Base-by-base conservation (phyloP, 1,139 yeast genomes). In the Hansenula lynferdii region DNA sequence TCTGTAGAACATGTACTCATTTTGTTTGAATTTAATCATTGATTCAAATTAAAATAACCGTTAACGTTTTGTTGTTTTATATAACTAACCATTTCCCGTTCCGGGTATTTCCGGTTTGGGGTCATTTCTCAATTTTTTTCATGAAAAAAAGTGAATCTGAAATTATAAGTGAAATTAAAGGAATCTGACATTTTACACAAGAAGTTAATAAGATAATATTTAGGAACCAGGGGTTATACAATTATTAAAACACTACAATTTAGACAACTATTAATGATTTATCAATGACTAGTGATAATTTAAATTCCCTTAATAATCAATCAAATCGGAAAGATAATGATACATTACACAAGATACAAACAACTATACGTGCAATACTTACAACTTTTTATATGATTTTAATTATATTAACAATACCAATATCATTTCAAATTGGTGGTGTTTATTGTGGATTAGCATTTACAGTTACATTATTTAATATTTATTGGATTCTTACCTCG, bases 401-500 rank as follows among this genome's bases (percentile, higher is more conserved):
- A 36, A 78, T 87, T 18, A 75, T 92, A 34, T 69, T 90, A 27
- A 85, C 97, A 2, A 83, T 92, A 15, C 97, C 97, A 6, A 71
- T 92, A 46, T 87, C 97, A n/a, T 92, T 92, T 62, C 96, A 90
- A 56, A 83, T 87, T 25, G 97, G 97, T 14, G 97, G 97, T 1
- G 73, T 82, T 23, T 73, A 78, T 40, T 90, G 97, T 62, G 98
- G 98, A 0, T 65, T 92, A 48, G 78, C 95, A 15, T 92, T 80
- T 57, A 85, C 97, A 2, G 76, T 85, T 36, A 81, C 96, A 1
- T 69, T 89, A 24, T 75, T 84, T 47, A 60, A 70, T 36, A 62
- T 84, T 41, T 89, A 87, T 61, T 80, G 85, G 47, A 59, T 76
- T 7, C 67, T 87, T 37, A 86, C 96, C 11, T 80, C 95, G 1